phyloP scores from a whole-genome alignment of 2,329 filamentous ascomycete species.

The Endothia cerciana region DNA sequence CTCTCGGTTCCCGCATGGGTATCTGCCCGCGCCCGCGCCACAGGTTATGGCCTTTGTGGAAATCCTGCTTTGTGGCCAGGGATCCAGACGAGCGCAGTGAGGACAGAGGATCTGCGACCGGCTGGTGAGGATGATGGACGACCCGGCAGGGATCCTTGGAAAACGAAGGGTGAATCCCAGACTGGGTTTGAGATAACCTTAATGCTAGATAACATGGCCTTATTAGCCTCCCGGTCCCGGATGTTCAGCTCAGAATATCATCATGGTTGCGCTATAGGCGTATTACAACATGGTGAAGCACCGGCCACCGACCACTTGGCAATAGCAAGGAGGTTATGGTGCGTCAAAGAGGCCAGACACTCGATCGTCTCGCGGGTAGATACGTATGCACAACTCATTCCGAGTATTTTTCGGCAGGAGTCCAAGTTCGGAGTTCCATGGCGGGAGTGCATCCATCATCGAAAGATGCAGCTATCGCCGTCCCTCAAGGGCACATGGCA shows the following conservation, averaged over 20 bases:
- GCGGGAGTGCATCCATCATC: no score
- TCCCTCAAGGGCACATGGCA: neutral
- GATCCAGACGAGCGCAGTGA: neutral
- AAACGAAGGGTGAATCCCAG: conserved; percentile 15
- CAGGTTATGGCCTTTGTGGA: neutral
- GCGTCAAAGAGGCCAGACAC: neutral
- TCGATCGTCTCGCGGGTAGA: conserved; percentile 11
- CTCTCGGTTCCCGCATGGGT: neutral
- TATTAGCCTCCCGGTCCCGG: neutral
- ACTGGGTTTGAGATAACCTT: conserved; percentile 27
- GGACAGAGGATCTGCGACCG: conserved; percentile 7
- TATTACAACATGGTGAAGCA: neutral
- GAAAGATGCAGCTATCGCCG: no score
- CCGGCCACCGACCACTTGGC: conserved; percentile 15
- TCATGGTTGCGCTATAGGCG: conserved; percentile 4
- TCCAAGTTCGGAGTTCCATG: neutral
- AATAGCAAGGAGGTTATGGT: neutral
- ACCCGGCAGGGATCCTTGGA: conserved; percentile 19
- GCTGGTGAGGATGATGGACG: conserved; percentile 1
- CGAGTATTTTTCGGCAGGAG: conserved; percentile 8
- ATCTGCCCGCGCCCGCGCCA: no score
- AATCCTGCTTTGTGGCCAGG: neutral
- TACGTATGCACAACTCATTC: neutral
- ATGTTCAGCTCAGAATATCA: neutral
- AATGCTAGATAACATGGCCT: conserved; percentile 1